phyloP scores from a whole-genome alignment of 495 filamentous ascomycete genomes.

The Neurospora sp. region DNA sequence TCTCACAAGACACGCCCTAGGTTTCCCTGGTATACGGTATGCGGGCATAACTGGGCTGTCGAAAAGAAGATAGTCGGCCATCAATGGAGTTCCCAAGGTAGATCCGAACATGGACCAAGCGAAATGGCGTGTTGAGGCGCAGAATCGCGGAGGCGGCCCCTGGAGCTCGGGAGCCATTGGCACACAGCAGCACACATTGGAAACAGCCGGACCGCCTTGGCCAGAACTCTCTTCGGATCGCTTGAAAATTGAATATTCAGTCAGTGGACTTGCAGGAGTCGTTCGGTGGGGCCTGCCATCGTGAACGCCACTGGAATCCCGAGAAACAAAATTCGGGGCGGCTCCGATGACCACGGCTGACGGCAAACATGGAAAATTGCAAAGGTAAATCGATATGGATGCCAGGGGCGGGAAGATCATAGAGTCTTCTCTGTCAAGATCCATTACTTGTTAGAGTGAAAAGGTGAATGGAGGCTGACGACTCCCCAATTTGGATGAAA shows the following conservation, averaged over 20 bases:
- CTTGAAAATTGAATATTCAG: not conserved
- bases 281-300: not conserved
- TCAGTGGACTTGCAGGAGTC: not conserved
- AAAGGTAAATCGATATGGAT: not conserved
- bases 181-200: not conserved
- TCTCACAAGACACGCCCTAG: not conserved
- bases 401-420: not conserved
- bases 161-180: not conserved
- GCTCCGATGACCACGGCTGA: not conserved
- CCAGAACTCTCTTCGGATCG: not conserved
- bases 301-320: not conserved
- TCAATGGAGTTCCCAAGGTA: not conserved
- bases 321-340: not conserved
- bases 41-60: not conserved
- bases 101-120: not conserved
- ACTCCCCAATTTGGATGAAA: not conserved
- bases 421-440: not conserved
- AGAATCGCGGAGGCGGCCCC: not conserved
- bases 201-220: not conserved
- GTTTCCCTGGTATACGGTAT: not conserved
- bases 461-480: not conserved
- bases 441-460: not conserved
- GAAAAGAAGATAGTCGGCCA: not conserved
- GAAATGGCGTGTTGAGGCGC: not conserved
- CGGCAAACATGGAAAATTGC: not conserved